These are phyloP conservation scores for Chaetomium sp. DNA, from an alignment of 2,329 filamentous ascomycete genomes.

Conservation along the genomic window DNA sequence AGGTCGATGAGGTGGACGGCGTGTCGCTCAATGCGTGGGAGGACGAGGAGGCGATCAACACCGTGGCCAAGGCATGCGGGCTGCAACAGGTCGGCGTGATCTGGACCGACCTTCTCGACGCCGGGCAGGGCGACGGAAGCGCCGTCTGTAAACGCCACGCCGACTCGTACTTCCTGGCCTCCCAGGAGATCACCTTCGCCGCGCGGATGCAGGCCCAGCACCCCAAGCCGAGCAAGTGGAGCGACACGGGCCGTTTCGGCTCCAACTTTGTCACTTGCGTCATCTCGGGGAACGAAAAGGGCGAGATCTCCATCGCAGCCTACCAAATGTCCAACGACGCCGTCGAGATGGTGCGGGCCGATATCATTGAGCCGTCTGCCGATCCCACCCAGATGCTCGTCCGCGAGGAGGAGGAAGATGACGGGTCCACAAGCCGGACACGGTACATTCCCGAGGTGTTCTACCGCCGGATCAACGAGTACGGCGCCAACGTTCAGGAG, in stretches of 20 bases:
- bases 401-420: constrained; percentile 81
- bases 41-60: constrained; percentile 74
- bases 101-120: constrained; percentile 84
- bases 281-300: constrained; percentile 83
- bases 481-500: constrained; percentile 91
- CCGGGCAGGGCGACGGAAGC: constrained; percentile 72
- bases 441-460: constrained; percentile 97
- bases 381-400: constrained; percentile 94
- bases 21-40: constrained; percentile 80
- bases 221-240: constrained; percentile 92
- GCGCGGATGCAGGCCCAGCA: constrained; percentile 81
- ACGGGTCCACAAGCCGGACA: constrained; percentile 58
- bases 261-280: constrained; percentile 97
- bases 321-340: constrained; percentile 95
- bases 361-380: constrained; percentile 90
- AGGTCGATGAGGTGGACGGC: constrained; percentile 82
- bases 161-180: constrained; percentile 91
- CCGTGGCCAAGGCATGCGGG: constrained; percentile 74
- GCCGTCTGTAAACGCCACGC: constrained; percentile 94
- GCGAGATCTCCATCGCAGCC: constrained; percentile 79
- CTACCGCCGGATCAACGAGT: constrained; percentile 91
- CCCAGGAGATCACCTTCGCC: constrained; percentile 84
- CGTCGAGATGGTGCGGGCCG: constrained; percentile 92
- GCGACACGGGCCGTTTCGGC: constrained; percentile 86
- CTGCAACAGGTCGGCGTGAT: constrained; percentile 87